A percentile compares a stretch with the other conserved stretches of the same genome.
Evolutionary conservation across 2,329 filamentous ascomycete genomes (phyloP).

Genomic region (Calonectria fujianensis): DNA sequence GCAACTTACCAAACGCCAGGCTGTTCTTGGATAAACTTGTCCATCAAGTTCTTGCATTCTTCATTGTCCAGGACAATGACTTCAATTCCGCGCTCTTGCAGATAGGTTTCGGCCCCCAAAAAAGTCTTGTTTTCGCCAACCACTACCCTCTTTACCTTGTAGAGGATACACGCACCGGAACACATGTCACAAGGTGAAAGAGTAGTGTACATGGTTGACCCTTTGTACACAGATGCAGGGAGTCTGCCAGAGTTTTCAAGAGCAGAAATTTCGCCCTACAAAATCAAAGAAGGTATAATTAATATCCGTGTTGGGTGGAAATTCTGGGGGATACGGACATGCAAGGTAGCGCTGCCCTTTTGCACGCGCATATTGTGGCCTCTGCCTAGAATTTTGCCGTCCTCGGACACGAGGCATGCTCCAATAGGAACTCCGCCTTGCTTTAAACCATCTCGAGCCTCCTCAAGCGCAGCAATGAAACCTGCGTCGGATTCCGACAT

Average conservation of each 20-base stretch:
- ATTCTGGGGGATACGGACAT: slow-evolving; percentile 69
- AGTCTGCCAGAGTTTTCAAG: slow-evolving; percentile 84
- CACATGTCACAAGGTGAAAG: slow-evolving; percentile 89
- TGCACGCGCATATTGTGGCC: slow-evolving; percentile 87
- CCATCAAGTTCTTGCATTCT: slow-evolving; percentile 82
- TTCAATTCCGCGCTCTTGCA: slow-evolving; percentile 80
- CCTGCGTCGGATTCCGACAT: slow-evolving; percentile 34
- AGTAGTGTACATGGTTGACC: slow-evolving; percentile 88
- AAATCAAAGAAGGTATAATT: not conserved
- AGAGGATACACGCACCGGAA: slow-evolving; percentile 85
- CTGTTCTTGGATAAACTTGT: slow-evolving; percentile 82
- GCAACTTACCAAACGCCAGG: slow-evolving; percentile 79
- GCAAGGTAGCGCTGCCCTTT: slow-evolving; percentile 81
- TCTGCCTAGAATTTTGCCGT: slow-evolving; percentile 81
- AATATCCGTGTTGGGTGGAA: not conserved
- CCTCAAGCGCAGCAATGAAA: slow-evolving; percentile 32
- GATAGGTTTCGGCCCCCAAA: slow-evolving; percentile 82
- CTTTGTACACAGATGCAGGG: slow-evolving; percentile 79
- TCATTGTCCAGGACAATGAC: slow-evolving; percentile 81
- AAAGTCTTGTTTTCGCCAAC: slow-evolving; percentile 87
- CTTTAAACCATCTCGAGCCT: slow-evolving; percentile 25
- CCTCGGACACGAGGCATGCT: slow-evolving; percentile 77
- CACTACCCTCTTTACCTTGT: slow-evolving; percentile 83
- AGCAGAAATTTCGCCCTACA: slow-evolving; percentile 84
- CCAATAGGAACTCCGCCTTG: slow-evolving; percentile 61